Evolutionary conservation across 495 filamentous ascomycete genomes (phyloP).

Genomic region (Podospora pseudocomata): DNA sequence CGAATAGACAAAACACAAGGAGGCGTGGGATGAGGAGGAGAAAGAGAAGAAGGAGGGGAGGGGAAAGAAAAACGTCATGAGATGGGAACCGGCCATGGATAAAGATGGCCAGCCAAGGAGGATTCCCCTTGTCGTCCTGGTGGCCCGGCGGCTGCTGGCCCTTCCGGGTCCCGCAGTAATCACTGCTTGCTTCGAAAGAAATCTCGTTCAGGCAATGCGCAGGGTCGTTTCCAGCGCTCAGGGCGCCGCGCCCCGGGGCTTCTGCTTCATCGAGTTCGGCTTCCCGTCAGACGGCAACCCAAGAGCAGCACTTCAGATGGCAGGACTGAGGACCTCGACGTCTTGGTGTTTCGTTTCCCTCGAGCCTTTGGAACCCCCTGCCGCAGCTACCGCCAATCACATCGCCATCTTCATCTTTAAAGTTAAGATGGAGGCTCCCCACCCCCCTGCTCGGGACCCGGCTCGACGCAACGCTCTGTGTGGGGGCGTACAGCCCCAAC

Average conservation of each 20-base stretch:
- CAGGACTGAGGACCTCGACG: slow-evolving; percentile 15
- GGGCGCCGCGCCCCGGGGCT: slow-evolving; percentile 5
- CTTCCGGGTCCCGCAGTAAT: slow-evolving; percentile 34
- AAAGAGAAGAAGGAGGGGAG: slow-evolving; percentile 28
- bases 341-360: slow-evolving; percentile 27
- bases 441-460: slow-evolving; percentile 28
- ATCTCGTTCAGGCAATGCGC: neutral
- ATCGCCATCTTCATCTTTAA: slow-evolving; percentile 21
- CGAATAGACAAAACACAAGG: slow-evolving; percentile 31
- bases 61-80: slow-evolving; percentile 15
- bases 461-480: slow-evolving; percentile 14
- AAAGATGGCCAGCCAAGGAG: slow-evolving; percentile 30
- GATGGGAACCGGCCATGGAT: slow-evolving; percentile 39
- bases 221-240: slow-evolving; percentile 8
- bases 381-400: neutral
- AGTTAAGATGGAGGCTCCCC: slow-evolving; percentile 36
- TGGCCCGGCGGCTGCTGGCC: slow-evolving; percentile 29
- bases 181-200: slow-evolving; percentile 9
- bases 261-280: slow-evolving; percentile 10
- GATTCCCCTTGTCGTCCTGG: neutral
- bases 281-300: neutral
- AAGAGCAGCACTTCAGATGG: slow-evolving; percentile 21
- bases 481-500: slow-evolving; percentile 17
- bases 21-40: slow-evolving; percentile 20
- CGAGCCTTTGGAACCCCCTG: neutral